A percentile compares a stretch with the other conserved stretches of the same genome.
These are phyloP conservation scores for Suillus subluteus DNA, from an alignment of 768 basidiomycete genomes.

Conservation along the genomic window DNA sequence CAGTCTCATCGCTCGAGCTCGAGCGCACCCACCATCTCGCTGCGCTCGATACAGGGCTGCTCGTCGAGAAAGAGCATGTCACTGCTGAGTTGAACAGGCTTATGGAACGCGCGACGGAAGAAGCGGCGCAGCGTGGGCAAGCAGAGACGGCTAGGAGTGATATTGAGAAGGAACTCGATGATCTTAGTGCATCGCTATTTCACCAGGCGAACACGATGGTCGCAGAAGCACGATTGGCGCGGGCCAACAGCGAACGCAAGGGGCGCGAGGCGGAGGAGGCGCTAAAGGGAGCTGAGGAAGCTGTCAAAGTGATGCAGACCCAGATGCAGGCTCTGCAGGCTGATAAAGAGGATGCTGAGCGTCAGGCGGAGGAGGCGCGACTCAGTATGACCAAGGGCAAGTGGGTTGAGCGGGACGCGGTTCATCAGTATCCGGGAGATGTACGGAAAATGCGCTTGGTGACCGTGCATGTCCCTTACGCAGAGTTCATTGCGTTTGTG, in stretches of 20 bases:
- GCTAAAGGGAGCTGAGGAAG: conserved; percentile 83
- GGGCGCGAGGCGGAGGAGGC: conserved; percentile 77
- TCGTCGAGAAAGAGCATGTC: conserved; percentile 92
- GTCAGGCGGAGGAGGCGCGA: conserved; percentile 51
- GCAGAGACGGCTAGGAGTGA: conserved; percentile 81
- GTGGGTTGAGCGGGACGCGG: conserved; percentile 52
- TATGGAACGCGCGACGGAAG: conserved; percentile 95
- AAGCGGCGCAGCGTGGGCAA: conserved; percentile 87
- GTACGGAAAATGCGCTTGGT: conserved; percentile 49
- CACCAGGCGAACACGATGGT: conserved; percentile 97
- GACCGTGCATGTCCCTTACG: conserved; percentile 73
- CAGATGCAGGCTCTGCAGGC: conserved; percentile 78
- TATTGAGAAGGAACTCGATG: conserved; percentile 94
- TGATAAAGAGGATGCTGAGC: conserved; percentile 67
- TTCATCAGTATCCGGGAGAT: conserved; percentile 20
- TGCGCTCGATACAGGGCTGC: conserved; percentile 85
- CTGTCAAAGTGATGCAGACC: conserved; percentile 79
- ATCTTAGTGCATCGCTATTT: conserved; percentile 89
- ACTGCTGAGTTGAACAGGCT: conserved; percentile 89
- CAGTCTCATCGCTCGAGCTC: conserved; percentile 78
- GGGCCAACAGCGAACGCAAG: conserved; percentile 72
- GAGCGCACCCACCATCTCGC: conserved; percentile 88
- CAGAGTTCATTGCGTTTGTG: conserved; percentile 80
- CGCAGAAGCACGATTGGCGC: conserved; percentile 79
- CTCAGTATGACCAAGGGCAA: conserved; percentile 68